Percentiles rank a stretch among this genome's conserved stretches.
phyloP scores from a whole-genome alignment of 2,329 filamentous ascomycete genomes.

The Exophiala sideris region DNA sequence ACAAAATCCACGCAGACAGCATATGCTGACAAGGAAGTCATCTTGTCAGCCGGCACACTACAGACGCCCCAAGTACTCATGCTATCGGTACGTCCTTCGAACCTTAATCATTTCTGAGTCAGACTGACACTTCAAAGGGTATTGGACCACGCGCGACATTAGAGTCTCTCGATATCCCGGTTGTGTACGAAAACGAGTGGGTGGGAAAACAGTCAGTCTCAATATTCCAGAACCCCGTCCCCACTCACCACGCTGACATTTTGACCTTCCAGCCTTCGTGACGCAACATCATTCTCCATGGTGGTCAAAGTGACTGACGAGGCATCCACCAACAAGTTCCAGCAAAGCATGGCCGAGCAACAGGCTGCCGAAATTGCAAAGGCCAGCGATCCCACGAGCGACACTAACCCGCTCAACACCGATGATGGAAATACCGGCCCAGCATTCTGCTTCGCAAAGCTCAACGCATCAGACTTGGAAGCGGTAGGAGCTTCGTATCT shows the following conservation, averaged over 20 bases:
- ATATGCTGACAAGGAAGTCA: slow-evolving; percentile 31
- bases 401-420: no score
- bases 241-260: background rate
- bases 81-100: slow-evolving; percentile 29
- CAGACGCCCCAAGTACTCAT: slow-evolving; percentile 39
- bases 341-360: no score
- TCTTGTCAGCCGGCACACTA: slow-evolving; percentile 40
- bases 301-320: no score
- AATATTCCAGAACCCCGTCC: background rate
- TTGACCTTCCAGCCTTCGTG: no score
- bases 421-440: no score
- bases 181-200: slow-evolving; percentile 32
- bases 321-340: no score
- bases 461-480: no score
- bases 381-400: no score
- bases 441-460: no score
- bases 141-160: slow-evolving; percentile 44
- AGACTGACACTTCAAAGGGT: background rate
- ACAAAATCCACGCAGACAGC: slow-evolving; percentile 24
- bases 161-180: slow-evolving; percentile 40
- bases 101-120: background rate
- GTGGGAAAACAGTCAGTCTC: slow-evolving; percentile 31
- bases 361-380: no score
- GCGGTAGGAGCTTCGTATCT: no score
- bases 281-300: no score